A percentile compares a stretch with the other conserved stretches of the same genome.
phyloP scores from a whole-genome alignment of 257 asterid genomes.

The Solanum raphanifolium region DNA sequence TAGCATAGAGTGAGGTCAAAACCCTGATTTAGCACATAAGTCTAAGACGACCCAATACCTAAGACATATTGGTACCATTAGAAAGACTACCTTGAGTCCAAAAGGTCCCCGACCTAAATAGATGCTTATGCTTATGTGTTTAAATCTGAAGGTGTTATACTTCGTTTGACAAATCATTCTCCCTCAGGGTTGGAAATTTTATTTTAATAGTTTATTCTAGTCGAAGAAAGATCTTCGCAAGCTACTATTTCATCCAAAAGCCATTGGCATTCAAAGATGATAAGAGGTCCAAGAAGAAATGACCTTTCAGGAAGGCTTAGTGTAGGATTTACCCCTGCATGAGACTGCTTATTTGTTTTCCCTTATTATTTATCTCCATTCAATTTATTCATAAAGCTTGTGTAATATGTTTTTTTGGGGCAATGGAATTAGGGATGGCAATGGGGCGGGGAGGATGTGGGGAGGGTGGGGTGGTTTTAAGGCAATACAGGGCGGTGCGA shows the following conservation, averaged over 20 bases:
- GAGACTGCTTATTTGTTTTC: not conserved
- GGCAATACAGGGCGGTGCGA: not conserved
- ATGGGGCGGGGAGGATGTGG: no score
- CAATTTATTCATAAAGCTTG: not conserved
- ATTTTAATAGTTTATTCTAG: no score
- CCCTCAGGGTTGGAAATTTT: not conserved
- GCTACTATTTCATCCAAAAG: not conserved
- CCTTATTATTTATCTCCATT: not conserved
- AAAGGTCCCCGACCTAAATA: not conserved
- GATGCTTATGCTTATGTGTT: not conserved
- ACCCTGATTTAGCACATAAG: not conserved
- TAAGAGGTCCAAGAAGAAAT: not conserved
- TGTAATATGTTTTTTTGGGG: no score
- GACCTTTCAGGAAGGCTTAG: not conserved
- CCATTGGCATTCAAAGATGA: not conserved
- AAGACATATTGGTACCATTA: not conserved
- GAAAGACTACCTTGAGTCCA: not conserved
- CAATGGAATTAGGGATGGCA: not conserved
- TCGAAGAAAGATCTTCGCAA: not conserved
- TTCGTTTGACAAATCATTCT: no score
- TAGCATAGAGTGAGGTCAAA: not conserved
- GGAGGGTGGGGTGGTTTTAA: not conserved
- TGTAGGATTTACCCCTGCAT: not conserved
- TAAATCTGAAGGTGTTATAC: no score
- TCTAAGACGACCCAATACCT: not conserved